Evolutionary conservation across 2,329 filamentous ascomycete species (phyloP), one percentile per base, ranked within the genome.

Genomic region (Anisogramma anomala): DNA sequence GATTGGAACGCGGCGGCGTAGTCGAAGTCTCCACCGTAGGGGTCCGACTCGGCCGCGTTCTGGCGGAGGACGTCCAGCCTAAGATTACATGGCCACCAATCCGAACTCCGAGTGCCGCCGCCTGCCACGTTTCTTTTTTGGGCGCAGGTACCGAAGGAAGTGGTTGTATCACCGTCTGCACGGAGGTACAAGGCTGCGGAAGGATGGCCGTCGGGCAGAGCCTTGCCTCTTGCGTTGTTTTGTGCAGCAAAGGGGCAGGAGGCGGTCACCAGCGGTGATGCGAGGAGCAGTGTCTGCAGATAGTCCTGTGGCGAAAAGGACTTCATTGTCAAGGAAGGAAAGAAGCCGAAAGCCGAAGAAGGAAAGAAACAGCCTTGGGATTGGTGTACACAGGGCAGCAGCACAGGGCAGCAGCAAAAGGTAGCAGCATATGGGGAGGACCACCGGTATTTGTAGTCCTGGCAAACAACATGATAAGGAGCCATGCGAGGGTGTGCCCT

Each of bases 71-170:
- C 75, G 62, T 78, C 75, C 47, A 83, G 65, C 55, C 66, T 71
- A 47, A 85, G 60, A 48, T 69, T 62, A 39, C 79, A 71, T 32
- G 82, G 81, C 80, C 81, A 85, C 75, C 79, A 84, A 65, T 84
- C 78, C 38, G 55, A 55, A 63, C 75, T 82, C 43, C 67, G 62
- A 49, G 77, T 80, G 50, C 81, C 81, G 50, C 72, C 72, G 49
- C 78, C 79, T 41, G 60, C 66, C n/a, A 59, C 58, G 44, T 68
- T 66, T 49, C 27, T 55, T 27, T 42, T 47, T 14, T 17, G 31
- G 1, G 48, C 11, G 13, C 48, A 50, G 2, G 35, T 38, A n/a
- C 48, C 48, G 17, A 50, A 50, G 1, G 41, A 36, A 3, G 19
- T 17, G 27, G 33, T 15, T 3, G 36, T 11, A 4, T 37, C 17